Base-by-base conservation (phyloP, 164 flowering plant species). In the Paratinospora sagittata region DNA sequence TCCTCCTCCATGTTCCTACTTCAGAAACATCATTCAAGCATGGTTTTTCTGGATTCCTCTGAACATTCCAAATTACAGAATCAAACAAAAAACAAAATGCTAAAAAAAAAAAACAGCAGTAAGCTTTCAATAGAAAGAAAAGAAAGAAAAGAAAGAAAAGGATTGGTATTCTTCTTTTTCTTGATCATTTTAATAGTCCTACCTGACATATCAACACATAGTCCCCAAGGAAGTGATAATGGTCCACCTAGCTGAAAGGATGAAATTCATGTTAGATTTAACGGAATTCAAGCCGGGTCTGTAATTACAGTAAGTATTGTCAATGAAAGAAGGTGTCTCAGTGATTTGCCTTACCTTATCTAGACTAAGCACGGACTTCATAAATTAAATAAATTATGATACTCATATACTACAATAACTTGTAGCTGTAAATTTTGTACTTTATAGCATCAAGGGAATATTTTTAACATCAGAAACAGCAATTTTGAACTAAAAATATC, bases 171-270 rank as follows among this genome's bases (percentile, higher is more conserved):
- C 16, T n/a, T n/a, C n/a, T 24, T 58, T 64, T 17, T 34, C 64
- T 34, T n/a, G 9, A 17, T 41, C 14, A 27, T 14, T 13, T 16
- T 21, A 2, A 16, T 17, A 37, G 24, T 36, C 16, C n/a, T 43
- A 94, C 98, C 98, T 95, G 99, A 72, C 99, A 95, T 74, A 95
- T 86, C 60, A 95, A 81, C 72, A 92, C 91, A 72, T 92, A 95
- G 85, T 45, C 97, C 99, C 97, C 99, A 95, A 70, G 99, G 99
- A 82, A 95, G 92, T 55, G 99, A 87, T 17, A 95, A 73, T 21
- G 99, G 99, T 71, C 99, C 99, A 49, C 99, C 99, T 52, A 95
- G 87, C 98, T 95, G 92, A 39, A 76, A 71, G 36, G 19, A 65
- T n/a, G 37, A 34, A 66, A n/a, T 17, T 71, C n/a, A 68, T 19